Percentiles rank a stretch among this genome's conserved stretches.
phyloP scores from a whole-genome alignment of 495 filamentous ascomycete genomes.

The Talaromyces trachyspermus region DNA sequence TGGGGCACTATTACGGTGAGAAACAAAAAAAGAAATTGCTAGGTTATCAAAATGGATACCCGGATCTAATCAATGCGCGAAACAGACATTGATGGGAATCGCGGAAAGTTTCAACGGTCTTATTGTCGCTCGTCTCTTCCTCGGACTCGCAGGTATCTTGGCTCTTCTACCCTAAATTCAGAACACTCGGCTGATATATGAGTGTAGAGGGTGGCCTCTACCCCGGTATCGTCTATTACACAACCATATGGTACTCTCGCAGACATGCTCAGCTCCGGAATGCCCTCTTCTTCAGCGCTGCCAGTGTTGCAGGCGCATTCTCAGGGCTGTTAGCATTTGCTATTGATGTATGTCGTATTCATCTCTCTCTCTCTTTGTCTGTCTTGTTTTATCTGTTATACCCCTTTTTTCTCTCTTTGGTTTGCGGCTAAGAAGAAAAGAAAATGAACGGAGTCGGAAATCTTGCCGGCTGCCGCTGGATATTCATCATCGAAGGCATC shows the following conservation, averaged over 20 bases:
- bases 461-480: constrained; percentile 67
- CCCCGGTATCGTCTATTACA: constrained; percentile 66
- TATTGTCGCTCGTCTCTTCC: constrained; percentile 52
- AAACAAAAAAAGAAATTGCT: no score
- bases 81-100: constrained; percentile 40
- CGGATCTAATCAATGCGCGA: constrained; percentile 72
- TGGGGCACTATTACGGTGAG: constrained; percentile 42
- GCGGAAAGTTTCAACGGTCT: constrained; percentile 54
- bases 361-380: neutral
- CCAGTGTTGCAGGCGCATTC: constrained; percentile 62
- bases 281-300: constrained; percentile 65
- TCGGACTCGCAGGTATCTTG: constrained; percentile 53
- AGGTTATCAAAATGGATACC: constrained; percentile 51
- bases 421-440: constrained; percentile 5
- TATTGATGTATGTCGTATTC: constrained; percentile 38
- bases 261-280: constrained; percentile 61
- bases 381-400: no score
- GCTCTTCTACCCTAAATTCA: neutral
- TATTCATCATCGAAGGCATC: constrained; percentile 62
- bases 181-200: neutral
- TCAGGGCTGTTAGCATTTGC: constrained; percentile 61
- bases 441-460: constrained; percentile 61
- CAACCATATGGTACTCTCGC: constrained; percentile 67
- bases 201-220: constrained; percentile 46
- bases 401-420: no score